phyloP scores from a whole-genome alignment of 768 basidiomycete species.

The Psilocybe cyanescens region DNA sequence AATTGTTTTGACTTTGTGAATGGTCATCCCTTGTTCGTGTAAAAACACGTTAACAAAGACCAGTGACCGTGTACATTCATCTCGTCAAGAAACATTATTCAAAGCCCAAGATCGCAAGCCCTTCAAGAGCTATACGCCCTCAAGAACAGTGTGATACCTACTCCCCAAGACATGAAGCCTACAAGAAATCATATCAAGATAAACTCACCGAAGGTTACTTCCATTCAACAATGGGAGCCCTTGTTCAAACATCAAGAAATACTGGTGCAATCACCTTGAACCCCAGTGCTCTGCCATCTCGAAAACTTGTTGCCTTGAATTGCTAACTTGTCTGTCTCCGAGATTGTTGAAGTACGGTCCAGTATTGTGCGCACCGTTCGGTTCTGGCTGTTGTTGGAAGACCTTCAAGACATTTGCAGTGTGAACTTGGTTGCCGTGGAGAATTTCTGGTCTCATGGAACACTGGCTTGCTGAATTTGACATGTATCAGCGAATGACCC shows the following conservation, averaged over 20 bases:
- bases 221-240: background rate
- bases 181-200: background rate
- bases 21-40: constrained; percentile 2
- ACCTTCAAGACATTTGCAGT: background rate
- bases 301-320: background rate
- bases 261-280: background rate
- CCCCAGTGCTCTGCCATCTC: background rate
- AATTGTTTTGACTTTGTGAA: constrained; percentile 5
- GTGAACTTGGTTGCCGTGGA: background rate
- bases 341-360: background rate
- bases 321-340: background rate
- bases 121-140: constrained; percentile 1
- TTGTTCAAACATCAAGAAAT: background rate
- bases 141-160: background rate
- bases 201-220: background rate
- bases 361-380: background rate
- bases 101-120: background rate
- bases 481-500: background rate
- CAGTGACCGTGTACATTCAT: background rate
- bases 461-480: background rate
- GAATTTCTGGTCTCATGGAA: background rate
- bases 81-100: background rate
- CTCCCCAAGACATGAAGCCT: background rate
- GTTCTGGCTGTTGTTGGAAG: background rate
- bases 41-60: background rate